Base-by-base conservation (phyloP, 441 rosid genomes). In the Arabidopsis lyrata region DNA sequence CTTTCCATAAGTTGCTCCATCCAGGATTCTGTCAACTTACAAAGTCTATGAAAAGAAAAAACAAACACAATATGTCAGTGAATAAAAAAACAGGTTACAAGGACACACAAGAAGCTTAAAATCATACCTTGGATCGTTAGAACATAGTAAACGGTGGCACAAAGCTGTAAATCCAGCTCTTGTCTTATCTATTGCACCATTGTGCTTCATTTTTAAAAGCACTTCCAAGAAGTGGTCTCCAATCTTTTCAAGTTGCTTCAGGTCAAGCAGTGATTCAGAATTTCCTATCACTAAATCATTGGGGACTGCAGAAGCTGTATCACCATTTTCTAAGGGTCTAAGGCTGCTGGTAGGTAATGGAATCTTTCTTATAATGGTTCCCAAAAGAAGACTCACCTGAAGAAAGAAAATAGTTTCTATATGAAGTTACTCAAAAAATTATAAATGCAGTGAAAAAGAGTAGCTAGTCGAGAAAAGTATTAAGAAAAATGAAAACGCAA, bases 101-200 rank as follows among this genome's bases (percentile, higher is more conserved):
- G 29, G 53, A 42, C 6, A 4, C 31, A 13, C 50, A 63, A 34
- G 63, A 79, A 45, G 80, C 53, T 66, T 39, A 80, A 56, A 70
- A 77, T 59, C 78, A 66, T 81, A 89, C 98, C 88, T 81, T 63
- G 91, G 85, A 64, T 95, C 96, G 78, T 95, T 88, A 44, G 99
- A 95, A 85, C 98, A 95, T 57, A 95, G 91, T 66, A 92, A 81
- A 70, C 98, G 96, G 81, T 95, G 92, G 88, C 99, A 95, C 76
- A 92, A 90, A 66, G 98, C 98, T 39, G 99, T 86, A 75, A 95
- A 95, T 53, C 99, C 98, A 83, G 96, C 98, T 82, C 99, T 88
- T 57, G 98, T 95, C 92, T 89, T 95, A 82, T 95, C 99, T 80
- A 95, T 91, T n/a, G 98, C 99, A 76, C 99, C 98, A 77, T 86